phyloP scores from a whole-genome alignment of 306 rosid species.

The Hylodesmum podocarpum region DNA sequence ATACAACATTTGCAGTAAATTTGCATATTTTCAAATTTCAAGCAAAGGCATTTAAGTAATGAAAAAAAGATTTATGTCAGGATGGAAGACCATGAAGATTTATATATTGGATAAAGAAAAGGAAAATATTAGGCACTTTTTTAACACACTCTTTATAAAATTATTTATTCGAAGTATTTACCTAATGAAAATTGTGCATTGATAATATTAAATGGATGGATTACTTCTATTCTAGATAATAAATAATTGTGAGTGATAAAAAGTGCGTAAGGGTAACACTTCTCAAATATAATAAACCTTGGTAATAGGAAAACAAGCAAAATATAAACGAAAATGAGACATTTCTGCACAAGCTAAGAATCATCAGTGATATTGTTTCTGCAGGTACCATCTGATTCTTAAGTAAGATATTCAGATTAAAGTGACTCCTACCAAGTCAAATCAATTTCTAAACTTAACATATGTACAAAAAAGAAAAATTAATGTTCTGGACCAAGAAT shows the following conservation, averaged over 20 bases:
- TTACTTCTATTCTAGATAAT: background rate
- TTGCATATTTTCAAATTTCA: background rate
- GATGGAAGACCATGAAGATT: background rate
- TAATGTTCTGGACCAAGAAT: background rate
- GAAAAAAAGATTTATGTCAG: background rate
- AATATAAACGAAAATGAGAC: background rate
- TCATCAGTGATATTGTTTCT: background rate
- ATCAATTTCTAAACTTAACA: background rate
- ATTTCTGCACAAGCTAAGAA: background rate
- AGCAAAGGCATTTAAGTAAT: background rate
- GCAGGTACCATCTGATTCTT: background rate
- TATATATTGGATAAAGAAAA: background rate
- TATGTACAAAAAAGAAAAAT: background rate
- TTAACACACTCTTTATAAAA: background rate
- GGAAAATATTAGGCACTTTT: slow-evolving; percentile 4
- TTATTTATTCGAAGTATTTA: background rate
- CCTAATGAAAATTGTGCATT: slow-evolving; percentile 1
- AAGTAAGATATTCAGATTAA: background rate
- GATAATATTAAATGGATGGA: background rate
- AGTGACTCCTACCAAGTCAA: background rate
- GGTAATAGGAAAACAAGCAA: background rate
- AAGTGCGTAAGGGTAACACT: background rate
- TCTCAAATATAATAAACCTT: background rate
- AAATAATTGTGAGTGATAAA: background rate
- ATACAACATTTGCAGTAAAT: slow-evolving; percentile 7